Percentiles rank a stretch among this genome's conserved stretches.
Conservation (phyloP, 2,329 filamentous ascomycete genomes). For the Colletotrichum cuscutae region DNA sequence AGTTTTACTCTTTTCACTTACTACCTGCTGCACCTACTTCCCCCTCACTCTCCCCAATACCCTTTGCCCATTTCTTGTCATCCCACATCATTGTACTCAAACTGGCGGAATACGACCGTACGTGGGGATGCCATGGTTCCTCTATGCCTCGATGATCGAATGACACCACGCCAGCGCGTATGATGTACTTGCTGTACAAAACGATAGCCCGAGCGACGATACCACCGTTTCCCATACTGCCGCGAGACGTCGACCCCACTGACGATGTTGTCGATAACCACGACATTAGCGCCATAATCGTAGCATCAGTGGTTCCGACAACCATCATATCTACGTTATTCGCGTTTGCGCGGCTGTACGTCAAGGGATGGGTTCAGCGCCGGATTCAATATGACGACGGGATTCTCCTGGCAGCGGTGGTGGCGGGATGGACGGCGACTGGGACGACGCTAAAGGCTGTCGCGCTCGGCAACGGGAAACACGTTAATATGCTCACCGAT, state of each 20-base stretch:
- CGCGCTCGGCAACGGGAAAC: conserved; percentile 49
- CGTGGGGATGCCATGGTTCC: no score
- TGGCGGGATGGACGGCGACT: conserved; percentile 24
- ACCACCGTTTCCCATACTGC: background rate
- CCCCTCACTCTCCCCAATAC: background rate
- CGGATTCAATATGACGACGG: conserved; percentile 26
- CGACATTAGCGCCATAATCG: conserved; percentile 12
- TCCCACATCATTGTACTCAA: background rate
- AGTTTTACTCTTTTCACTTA: background rate
- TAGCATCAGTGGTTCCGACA: conserved; percentile 14
- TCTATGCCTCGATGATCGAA: background rate
- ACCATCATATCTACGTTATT: conserved; percentile 24
- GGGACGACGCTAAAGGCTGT: conserved; percentile 41
- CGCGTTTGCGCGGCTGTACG: conserved; percentile 15
- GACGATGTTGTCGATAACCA: background rate
- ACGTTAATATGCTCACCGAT: conserved; percentile 44
- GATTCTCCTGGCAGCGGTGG: conserved; percentile 13
- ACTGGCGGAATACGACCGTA: background rate
- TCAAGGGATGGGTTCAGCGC: conserved; percentile 23
- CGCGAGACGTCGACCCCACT: background rate
- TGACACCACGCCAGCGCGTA: conserved; percentile 16
- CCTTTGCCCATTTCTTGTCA: background rate
- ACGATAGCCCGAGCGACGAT: conserved; percentile 17
- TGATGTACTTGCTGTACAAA: conserved; percentile 17
- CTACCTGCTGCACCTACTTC: background rate